Conservation (phyloP, 2,329 filamentous ascomycete species). For the Metarhizium robertsii region DNA sequence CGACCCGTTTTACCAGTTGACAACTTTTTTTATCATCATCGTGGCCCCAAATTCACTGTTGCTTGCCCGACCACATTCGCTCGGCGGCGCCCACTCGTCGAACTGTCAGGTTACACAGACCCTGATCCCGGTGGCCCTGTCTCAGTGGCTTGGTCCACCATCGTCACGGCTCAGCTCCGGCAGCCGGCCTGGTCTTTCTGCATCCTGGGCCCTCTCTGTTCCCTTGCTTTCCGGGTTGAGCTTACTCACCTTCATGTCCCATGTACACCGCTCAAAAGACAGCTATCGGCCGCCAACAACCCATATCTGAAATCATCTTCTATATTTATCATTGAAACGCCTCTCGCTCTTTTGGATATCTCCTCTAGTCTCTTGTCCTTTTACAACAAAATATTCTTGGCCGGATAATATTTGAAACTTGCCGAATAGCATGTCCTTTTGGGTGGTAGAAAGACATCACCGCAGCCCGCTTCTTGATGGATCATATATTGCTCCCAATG, state of each 20-base stretch:
- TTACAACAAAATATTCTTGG: background rate
- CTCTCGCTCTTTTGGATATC: background rate
- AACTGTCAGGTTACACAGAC: background rate
- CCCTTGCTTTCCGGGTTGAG: background rate
- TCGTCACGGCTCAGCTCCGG: background rate
- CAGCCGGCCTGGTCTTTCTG: background rate
- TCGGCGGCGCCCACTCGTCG: background rate
- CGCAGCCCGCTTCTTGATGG: conserved; percentile 15
- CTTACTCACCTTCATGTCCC: background rate
- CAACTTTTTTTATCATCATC: background rate
- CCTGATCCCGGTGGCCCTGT: background rate
- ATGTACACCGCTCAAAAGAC: conserved; percentile 1
- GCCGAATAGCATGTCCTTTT: conserved; percentile 26
- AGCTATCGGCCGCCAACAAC: background rate
- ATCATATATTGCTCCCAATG: background rate
- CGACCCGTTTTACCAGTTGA: background rate
- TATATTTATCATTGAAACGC: background rate
- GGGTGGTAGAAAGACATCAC: conserved; percentile 23
- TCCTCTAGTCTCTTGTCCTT: background rate
- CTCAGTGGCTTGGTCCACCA: background rate
- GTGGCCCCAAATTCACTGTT: background rate
- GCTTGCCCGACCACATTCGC: background rate
- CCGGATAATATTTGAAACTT: background rate
- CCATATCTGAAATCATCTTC: background rate
- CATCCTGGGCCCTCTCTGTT: background rate